Conservation (phyloP, 2,329 filamentous ascomycete species). For the Colletotrichum sp. region DNA sequence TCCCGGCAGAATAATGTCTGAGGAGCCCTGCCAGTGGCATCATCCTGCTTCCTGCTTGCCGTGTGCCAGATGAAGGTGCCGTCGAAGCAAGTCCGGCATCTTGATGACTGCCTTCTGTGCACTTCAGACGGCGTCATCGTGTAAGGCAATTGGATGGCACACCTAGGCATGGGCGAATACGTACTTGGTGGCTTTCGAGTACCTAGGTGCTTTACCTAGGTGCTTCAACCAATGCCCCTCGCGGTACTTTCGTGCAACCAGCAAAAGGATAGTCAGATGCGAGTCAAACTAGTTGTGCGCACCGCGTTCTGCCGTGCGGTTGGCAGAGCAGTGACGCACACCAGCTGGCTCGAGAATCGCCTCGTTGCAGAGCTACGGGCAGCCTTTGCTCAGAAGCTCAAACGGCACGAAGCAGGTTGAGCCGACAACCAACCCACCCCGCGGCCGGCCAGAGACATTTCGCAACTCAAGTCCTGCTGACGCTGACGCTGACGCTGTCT, state of each 20-base stretch:
- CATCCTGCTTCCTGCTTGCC: background rate
- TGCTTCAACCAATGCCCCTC: background rate
- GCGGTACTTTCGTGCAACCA: background rate
- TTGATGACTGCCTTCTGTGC: background rate
- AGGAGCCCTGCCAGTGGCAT: background rate
- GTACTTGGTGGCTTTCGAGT: background rate
- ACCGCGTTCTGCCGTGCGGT: background rate
- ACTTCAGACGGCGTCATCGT: background rate
- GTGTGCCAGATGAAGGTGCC: background rate
- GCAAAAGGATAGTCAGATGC: background rate
- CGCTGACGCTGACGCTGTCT: background rate
- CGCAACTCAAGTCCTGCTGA: background rate
- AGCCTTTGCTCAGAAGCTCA: background rate
- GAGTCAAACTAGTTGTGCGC: background rate
- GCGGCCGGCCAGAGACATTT: background rate
- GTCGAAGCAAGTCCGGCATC: background rate
- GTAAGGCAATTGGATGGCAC: background rate
- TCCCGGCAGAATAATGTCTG: background rate
- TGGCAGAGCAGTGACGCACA: conserved; percentile 15
- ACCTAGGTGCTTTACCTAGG: background rate
- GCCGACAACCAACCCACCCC: background rate
- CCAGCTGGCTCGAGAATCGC: background rate
- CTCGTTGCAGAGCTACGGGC: background rate
- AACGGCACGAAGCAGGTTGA: background rate
- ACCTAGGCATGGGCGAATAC: background rate